Evolutionary conservation across 75 land plant genomes (phyloP).

Genomic region (Picea sitchensis): DNA sequence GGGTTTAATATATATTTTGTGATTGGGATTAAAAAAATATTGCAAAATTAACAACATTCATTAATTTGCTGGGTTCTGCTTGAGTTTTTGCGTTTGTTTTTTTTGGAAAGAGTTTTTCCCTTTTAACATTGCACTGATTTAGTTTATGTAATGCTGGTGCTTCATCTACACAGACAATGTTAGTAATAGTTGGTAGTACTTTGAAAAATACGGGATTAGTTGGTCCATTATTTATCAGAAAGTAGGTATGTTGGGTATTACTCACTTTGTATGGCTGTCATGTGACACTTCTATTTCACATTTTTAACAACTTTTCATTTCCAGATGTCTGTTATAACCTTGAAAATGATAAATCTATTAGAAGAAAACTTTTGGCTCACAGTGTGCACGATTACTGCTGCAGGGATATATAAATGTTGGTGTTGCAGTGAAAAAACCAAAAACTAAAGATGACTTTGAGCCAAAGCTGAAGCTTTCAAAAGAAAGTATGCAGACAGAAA

Average conservation of each 20-base stretch:
- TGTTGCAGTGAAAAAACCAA: conserved; percentile 58
- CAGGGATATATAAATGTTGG: conserved; percentile 97
- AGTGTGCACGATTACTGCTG: conserved; percentile 1
- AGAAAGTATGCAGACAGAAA: conserved; percentile 18
- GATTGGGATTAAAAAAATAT: no score
- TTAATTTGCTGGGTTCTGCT: no score
- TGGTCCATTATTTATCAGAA: not conserved
- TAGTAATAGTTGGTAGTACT: no score
- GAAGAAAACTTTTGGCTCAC: not conserved
- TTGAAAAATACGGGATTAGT: no score
- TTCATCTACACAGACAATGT: no score
- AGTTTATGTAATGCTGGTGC: no score
- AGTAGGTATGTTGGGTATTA: not conserved
- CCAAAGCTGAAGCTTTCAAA: conserved; percentile 24
- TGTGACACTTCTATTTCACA: not conserved
- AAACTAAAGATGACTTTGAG: conserved; percentile 9
- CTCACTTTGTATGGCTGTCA: not conserved
- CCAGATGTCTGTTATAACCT: not conserved
- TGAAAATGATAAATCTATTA: not conserved
- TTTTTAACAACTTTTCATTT: not conserved
- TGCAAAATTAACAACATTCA: no score
- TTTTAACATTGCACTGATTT: no score
- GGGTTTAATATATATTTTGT: no score
- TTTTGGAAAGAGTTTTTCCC: no score
- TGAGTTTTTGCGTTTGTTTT: no score